Evolutionary conservation across 148 eudicot species (phyloP).

Genomic region (Fagopyrum esculentum): DNA sequence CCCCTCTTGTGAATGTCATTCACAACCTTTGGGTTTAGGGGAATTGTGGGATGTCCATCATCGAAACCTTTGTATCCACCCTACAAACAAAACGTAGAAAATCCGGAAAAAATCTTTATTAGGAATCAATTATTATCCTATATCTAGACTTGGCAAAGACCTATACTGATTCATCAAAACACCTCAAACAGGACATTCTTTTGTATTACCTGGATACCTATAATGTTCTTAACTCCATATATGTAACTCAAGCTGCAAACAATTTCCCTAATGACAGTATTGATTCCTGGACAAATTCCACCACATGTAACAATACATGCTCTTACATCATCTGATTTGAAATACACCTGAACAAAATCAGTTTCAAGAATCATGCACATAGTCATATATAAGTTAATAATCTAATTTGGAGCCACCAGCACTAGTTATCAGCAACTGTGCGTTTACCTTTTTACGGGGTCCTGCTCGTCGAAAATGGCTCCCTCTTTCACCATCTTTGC

Average conservation of each 20-base stretch:
- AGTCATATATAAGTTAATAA: not conserved
- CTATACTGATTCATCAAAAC: not conserved
- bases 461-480: slow-evolving; percentile 84
- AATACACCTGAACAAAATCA: slow-evolving; percentile 51
- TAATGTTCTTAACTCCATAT: slow-evolving; percentile 65
- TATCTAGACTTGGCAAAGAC: not conserved
- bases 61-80: slow-evolving; percentile 13
- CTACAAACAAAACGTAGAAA: not conserved
- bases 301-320: slow-evolving; percentile 92
- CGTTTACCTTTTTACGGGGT: slow-evolving; percentile 63
- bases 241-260: slow-evolving; percentile 67
- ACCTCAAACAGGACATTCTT: slow-evolving; percentile 13
- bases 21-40: slow-evolving; percentile 10
- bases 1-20: slow-evolving; percentile 13
- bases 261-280: slow-evolving; percentile 81
- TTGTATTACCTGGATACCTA: slow-evolving; percentile 57
- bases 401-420: not conserved
- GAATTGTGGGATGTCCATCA: slow-evolving; percentile 5
- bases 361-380: not conserved
- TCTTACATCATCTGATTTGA: slow-evolving; percentile 58
- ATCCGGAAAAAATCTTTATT: not conserved
- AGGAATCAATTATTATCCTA: not conserved
- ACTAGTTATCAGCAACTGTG: not conserved
- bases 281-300: slow-evolving; percentile 83
- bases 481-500: slow-evolving; percentile 60